These are phyloP conservation scores for Kalaharituber pfeilii DNA, from an alignment of 2,329 filamentous ascomycete species.

Conservation along the genomic window DNA sequence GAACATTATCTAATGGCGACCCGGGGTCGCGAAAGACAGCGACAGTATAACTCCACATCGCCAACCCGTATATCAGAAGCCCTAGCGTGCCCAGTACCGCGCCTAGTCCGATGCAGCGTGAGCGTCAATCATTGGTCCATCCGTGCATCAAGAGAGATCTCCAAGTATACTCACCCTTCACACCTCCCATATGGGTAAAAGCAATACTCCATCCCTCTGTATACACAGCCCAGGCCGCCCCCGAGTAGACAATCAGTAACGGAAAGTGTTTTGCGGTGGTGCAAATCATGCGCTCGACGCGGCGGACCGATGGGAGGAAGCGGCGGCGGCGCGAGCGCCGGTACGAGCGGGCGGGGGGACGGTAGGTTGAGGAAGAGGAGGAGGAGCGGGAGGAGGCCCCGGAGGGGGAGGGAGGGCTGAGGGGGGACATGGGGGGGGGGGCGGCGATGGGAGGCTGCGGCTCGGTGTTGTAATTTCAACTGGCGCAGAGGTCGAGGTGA, in stretches of 20 bases:
- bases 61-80: conserved; percentile 53
- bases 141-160: background rate
- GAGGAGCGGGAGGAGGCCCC: background rate
- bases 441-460: too few relatives aligned
- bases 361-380: background rate
- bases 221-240: conserved; percentile 91
- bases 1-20: conserved; percentile 33
- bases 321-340: conserved; percentile 10
- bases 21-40: conserved; percentile 90
- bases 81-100: conserved; percentile 43
- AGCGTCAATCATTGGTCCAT: background rate
- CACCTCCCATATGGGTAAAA: conserved; percentile 34
- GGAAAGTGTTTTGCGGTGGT: conserved; percentile 63
- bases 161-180: conserved; percentile 43
- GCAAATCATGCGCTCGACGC: conserved; percentile 42
- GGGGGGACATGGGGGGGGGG: too few relatives aligned
- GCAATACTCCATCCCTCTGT: conserved; percentile 54
- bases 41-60: conserved; percentile 77
- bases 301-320: conserved; percentile 14
- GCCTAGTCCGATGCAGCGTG: conserved; percentile 29
- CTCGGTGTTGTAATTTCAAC: too few relatives aligned
- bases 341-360: conserved; percentile 6
- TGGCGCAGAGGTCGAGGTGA: too few relatives aligned
- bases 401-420: background rate
- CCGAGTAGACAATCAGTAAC: conserved; percentile 69